Base-by-base conservation (phyloP, 257 asterid species). In the Euphrasia confusa region DNA sequence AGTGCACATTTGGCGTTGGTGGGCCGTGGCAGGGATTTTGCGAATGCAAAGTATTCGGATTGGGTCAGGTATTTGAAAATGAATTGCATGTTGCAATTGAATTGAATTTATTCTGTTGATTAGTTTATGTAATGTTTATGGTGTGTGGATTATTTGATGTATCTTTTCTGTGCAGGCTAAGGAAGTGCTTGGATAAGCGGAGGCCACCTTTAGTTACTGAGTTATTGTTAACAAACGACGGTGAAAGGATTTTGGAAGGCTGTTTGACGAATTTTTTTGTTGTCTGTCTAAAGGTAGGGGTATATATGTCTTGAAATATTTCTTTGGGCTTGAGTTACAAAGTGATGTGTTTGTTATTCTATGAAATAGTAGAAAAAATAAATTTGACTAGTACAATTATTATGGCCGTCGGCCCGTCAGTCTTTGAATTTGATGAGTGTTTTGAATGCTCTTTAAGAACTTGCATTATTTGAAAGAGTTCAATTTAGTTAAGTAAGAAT, bases 181-280 rank as follows among this genome's bases (percentile, higher is more conserved):
- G 99, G 85, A 84, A 85, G 77, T 53, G 13, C 48, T 79, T 89
- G 85, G 97, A 89, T 84, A 89, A 82, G 88, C 74, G 82, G 83
- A 83, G 94, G 76, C 87, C 94, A 49, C 97, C 99, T 79, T 79
- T 83, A 2, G 79, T 77, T 72, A 75, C 80, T 58, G 99, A 92
- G 65, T 94, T 92, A 55, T 49, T 92, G 78, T 74, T 92, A 68
- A 84, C 97, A 0, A 83, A 80, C 77, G 87, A 92, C 62, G 91
- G 95, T 21, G 95, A 89, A 66, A 84, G 59, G 48, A 86, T 92
- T 56, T 78, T 89, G 77, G 97, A 93, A 80, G 99, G 99, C 55
- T 83, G 92, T 68, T 49, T 87, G 79, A 85, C 96, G 2, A 87
- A 83, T 63, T 75, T 87, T 74, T 93, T 87, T 60, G 87, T 87